phyloP scores from a whole-genome alignment of 805 yeast species.

The Saccharomycopsis schoenii region DNA sequence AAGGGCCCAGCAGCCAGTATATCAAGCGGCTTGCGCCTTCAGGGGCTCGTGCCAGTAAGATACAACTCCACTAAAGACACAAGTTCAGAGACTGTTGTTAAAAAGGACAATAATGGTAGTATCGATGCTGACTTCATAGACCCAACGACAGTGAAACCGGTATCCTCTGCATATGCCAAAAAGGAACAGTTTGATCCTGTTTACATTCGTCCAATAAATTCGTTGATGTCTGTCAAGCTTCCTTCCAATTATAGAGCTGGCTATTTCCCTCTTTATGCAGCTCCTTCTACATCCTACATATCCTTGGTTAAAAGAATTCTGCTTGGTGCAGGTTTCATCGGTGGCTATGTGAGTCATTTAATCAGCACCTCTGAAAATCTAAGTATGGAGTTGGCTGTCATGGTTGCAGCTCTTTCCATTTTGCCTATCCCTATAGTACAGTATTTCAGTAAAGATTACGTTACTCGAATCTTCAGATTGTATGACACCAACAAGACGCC shows the following conservation, averaged over 20 bases:
- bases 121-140: not conserved
- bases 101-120: not conserved
- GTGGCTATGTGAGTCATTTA: constrained; percentile 53
- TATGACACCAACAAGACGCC: constrained; percentile 48
- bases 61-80: not conserved
- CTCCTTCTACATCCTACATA: constrained; percentile 53
- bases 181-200: constrained; percentile 20
- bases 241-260: constrained; percentile 45
- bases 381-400: constrained; percentile 36
- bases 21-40: too few species aligned
- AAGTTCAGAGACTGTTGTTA: not conserved
- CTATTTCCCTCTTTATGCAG: constrained; percentile 51
- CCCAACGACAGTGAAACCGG: constrained; percentile 3
- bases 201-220: constrained; percentile 32
- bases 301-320: constrained; percentile 54
- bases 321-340: constrained; percentile 50
- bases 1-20: too few species aligned
- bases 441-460: constrained; percentile 54
- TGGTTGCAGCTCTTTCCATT: constrained; percentile 33
- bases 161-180: constrained; percentile 17
- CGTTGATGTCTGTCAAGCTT: constrained; percentile 34
- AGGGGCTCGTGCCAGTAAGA: not conserved
- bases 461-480: constrained; percentile 58
- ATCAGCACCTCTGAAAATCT: constrained; percentile 45
- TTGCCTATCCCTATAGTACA: constrained; percentile 49